Base-by-base conservation (phyloP, 164 flowering plant species). In the Dillenia suffruticosa region DNA sequence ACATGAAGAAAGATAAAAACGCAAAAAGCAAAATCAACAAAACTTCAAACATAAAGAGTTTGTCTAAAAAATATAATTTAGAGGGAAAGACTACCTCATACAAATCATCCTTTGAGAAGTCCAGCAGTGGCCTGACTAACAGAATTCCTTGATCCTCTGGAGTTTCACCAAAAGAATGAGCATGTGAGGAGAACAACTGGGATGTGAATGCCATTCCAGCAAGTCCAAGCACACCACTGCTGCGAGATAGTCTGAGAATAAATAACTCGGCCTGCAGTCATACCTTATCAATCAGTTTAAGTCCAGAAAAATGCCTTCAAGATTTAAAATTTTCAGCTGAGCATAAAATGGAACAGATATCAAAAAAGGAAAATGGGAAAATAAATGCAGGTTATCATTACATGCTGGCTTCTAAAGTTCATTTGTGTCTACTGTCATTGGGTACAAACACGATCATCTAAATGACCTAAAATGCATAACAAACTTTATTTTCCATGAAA, bases 201-300 rank as follows among this genome's bases (percentile, higher is more conserved):
- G 90, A 90, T 47, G 73, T 63, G 70, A 83, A 93, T 58, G 97
- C 87, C 90, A 85, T 90, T 56, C 97, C 96, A 69, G 97, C 87
- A 68, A 88, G 97, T 68, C 98, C 97, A 71, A 90, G 88, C 43
- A 90, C 87, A 59, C 97, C 93, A 76, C 97, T 93, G 66, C 76
- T 79, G 57, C 98, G 86, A 57, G 98, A 93, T 62, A 90, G 72
- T 65, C 98, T 77, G 44, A 93, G 79, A 68, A 90, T 71, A 70
- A 93, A 90, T 62, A 93, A 76, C 80, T 93, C 98, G 43, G 88
- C 96, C 98, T 92, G 90, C 74, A 84, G n/a, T 26, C 24, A 26
- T 51, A 16, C 49, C 52, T 52, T 12, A 64, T 46, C 58, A 63
- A 47, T 65, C 52, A 66, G 49, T 52, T 64, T 11, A 49, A 61